phyloP scores from a whole-genome alignment of 371 early-diverging fungal species.

The Dichotomocladium elegans region DNA sequence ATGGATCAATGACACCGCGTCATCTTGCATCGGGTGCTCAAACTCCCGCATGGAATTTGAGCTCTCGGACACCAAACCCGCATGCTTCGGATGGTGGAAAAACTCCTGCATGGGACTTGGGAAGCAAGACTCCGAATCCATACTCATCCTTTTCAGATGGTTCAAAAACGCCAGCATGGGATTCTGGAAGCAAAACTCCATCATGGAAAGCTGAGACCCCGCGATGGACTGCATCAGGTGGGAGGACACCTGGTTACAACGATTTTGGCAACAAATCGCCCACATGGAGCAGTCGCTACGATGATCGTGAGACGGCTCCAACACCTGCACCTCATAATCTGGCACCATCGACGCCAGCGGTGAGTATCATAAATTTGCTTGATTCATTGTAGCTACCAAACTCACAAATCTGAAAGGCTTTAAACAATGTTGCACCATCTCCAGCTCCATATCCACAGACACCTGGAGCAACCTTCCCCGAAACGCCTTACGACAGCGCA shows the following conservation, averaged over 20 bases:
- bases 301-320: conserved; percentile 33
- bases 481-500: conserved; percentile 33
- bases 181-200: conserved; percentile 61
- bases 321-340: conserved; percentile 35
- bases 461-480: conserved; percentile 41
- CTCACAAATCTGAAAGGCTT: neutral
- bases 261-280: conserved; percentile 61
- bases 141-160: conserved; percentile 44
- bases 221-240: conserved; percentile 40
- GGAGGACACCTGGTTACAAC: conserved; percentile 62
- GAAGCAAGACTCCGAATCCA: conserved; percentile 58
- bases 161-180: conserved; percentile 68
- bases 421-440: conserved; percentile 28
- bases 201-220: conserved; percentile 20
- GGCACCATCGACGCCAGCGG: conserved; percentile 38
- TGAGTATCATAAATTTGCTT: conserved; percentile 7
- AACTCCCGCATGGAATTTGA: conserved; percentile 80
- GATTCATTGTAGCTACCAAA: neutral
- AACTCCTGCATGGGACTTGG: conserved; percentile 72
- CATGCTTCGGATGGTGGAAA: conserved; percentile 58
- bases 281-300: conserved; percentile 19
- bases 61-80: conserved; percentile 67
- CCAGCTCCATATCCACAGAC: conserved; percentile 47
- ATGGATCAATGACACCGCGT: conserved; percentile 57
- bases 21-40: conserved; percentile 54